Evolutionary conservation across 208 protist genomes (phyloP).

Genomic region (Trypanosoma lewisi): DNA sequence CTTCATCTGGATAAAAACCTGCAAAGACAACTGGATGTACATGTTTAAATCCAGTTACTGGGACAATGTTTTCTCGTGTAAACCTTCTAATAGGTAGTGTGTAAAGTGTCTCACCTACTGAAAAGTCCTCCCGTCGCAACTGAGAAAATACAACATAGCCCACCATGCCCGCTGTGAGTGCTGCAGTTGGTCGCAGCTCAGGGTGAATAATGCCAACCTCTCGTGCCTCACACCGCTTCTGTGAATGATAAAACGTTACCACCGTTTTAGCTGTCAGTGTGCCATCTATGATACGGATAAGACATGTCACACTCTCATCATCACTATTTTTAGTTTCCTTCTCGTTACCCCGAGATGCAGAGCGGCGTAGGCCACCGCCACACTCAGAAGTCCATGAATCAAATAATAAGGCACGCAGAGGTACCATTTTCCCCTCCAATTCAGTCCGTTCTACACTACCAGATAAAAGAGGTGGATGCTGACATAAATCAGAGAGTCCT

Average conservation of each 20-base stretch:
- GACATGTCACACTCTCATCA: slow-evolving; percentile 62
- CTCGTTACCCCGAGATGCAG: slow-evolving; percentile 13
- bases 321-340: slow-evolving; percentile 13
- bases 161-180: slow-evolving; percentile 93
- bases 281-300: slow-evolving; percentile 91
- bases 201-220: slow-evolving; percentile 96
- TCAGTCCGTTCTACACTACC: slow-evolving; percentile 46
- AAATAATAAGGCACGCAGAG: slow-evolving; percentile 94
- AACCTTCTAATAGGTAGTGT: slow-evolving; percentile 52
- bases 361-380: slow-evolving; percentile 76
- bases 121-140: slow-evolving; percentile 80
- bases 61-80: slow-evolving; percentile 32
- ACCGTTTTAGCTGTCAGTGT: slow-evolving; percentile 75
- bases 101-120: slow-evolving; percentile 95
- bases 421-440: slow-evolving; percentile 57
- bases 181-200: slow-evolving; percentile 73
- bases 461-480: slow-evolving; percentile 66
- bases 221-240: slow-evolving; percentile 74
- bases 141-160: slow-evolving; percentile 93
- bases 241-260: slow-evolving; percentile 62
- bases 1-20: slow-evolving; percentile 94
- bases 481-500: slow-evolving; percentile 77
- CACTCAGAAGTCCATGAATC: slow-evolving; percentile 94
- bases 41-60: slow-evolving; percentile 55
- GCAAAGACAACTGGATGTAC: slow-evolving; percentile 94